Conservation (phyloP, 139 green algal species). For the Auxenochlorella pyrenoidosa region DNA sequence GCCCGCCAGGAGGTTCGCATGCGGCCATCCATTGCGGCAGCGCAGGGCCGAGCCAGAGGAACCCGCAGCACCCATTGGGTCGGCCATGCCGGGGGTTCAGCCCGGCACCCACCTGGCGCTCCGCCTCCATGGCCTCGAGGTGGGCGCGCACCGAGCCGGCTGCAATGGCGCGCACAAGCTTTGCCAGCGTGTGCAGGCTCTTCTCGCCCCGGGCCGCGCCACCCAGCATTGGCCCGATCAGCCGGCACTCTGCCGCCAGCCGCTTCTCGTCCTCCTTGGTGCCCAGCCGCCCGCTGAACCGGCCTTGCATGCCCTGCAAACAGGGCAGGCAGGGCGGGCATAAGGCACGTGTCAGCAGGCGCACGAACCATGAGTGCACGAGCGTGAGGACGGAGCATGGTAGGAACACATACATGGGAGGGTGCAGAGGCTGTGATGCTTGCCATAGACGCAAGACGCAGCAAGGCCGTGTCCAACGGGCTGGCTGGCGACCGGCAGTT, state of each 20-base stretch:
- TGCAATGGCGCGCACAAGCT: conserved; percentile 85
- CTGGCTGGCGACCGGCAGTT: too few species aligned
- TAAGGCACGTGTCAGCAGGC: neutral
- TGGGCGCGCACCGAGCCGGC: conserved; percentile 70
- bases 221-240: conserved; percentile 79
- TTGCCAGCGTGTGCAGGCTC: conserved; percentile 80
- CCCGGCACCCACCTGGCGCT: conserved; percentile 34
- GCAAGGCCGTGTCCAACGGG: too few species aligned
- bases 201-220: conserved; percentile 70
- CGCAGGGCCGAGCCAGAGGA: too few species aligned
- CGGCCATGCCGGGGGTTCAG: too few species aligned
- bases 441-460: too few species aligned
- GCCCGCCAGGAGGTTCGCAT: too few species aligned
- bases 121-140: conserved; percentile 56
- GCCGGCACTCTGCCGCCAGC: conserved; percentile 82
- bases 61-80: too few species aligned
- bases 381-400: neutral
- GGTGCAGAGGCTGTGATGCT: too few species aligned
- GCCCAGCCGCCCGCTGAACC: conserved; percentile 82
- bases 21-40: too few species aligned
- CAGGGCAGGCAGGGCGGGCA: neutral
- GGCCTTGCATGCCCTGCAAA: conserved; percentile 66
- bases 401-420: neutral
- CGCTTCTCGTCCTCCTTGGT: conserved; percentile 87
- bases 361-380: too few species aligned